phyloP scores from a whole-genome alignment of 2,329 filamentous ascomycete genomes.

The Trichophyton verrucosum region DNA sequence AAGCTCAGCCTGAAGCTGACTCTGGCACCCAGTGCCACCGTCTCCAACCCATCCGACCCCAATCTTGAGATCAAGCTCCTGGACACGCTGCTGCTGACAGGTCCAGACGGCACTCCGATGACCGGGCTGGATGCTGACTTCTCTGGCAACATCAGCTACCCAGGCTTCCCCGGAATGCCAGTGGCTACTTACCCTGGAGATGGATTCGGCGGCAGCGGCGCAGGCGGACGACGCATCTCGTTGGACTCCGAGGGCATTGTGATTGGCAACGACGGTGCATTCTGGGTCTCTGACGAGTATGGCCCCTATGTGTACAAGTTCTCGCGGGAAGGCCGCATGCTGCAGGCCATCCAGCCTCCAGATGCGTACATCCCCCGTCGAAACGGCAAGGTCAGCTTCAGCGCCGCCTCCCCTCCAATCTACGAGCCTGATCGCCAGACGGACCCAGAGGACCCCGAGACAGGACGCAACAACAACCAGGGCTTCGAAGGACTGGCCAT shows the following conservation, averaged over 20 bases:
- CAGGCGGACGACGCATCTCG: constrained; percentile 47
- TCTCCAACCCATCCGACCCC: constrained; percentile 41
- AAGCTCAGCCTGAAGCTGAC: constrained; percentile 52
- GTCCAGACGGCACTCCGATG: constrained; percentile 48
- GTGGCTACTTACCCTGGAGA: constrained; percentile 52
- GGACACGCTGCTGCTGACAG: constrained; percentile 53
- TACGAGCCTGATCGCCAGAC: constrained; percentile 42
- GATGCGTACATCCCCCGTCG: constrained; percentile 52
- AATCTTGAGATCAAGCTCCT: constrained; percentile 53
- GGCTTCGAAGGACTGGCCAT: constrained; percentile 59
- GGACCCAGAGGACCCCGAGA: constrained; percentile 44
- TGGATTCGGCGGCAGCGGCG: constrained; percentile 51
- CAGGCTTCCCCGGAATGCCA: constrained; percentile 51
- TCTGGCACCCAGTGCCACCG: constrained; percentile 40
- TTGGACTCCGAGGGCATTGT: constrained; percentile 57
- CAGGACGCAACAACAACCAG: constrained; percentile 59
- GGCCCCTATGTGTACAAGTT: constrained; percentile 61
- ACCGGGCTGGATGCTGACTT: constrained; percentile 53
- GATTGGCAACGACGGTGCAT: constrained; percentile 46
- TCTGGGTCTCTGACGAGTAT: constrained; percentile 61
- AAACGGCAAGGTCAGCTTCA: constrained; percentile 51
- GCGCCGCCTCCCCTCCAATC: constrained; percentile 49
- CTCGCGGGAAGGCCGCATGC: constrained; percentile 44
- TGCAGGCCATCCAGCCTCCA: constrained; percentile 51
- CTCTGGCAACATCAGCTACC: constrained; percentile 41